A percentile compares a stretch with the other conserved stretches of the same genome.
Evolutionary conservation across 495 filamentous ascomycete species (phyloP).

Genomic region (Daldinia caldariorum): DNA sequence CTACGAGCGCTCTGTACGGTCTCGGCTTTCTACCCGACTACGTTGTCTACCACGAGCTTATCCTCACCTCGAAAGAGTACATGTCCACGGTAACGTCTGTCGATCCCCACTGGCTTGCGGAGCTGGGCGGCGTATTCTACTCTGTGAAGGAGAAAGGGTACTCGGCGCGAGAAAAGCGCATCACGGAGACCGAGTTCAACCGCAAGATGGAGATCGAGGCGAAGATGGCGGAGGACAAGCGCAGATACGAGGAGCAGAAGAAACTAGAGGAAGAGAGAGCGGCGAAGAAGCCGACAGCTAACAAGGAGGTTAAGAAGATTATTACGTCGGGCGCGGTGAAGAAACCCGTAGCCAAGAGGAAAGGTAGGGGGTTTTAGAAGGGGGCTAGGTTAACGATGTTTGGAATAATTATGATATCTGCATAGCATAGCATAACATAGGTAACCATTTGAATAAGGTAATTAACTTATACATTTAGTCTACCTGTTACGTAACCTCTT

Average conservation of each 20-base stretch:
- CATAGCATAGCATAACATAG: neutral
- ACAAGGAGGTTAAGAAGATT: constrained; percentile 61
- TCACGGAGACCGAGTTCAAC: constrained; percentile 95
- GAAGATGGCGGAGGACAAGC: constrained; percentile 89
- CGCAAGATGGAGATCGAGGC: constrained; percentile 94
- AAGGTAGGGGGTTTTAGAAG: constrained; percentile 63
- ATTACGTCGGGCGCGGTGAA: constrained; percentile 66
- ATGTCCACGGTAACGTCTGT: constrained; percentile 98
- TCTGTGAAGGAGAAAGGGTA: constrained; percentile 98
- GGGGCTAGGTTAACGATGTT: constrained; percentile 4
- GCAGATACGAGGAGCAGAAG: constrained; percentile 70
- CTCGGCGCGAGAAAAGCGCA: constrained; percentile 84
- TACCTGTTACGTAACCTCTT: neutral
- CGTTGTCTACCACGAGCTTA: constrained; percentile 98
- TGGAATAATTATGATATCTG: constrained; percentile 23
- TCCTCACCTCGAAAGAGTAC: constrained; percentile 96
- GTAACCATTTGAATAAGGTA: neutral
- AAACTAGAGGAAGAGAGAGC: constrained; percentile 57
- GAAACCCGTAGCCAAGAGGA: constrained; percentile 67
- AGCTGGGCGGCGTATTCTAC: constrained; percentile 98
- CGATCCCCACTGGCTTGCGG: constrained; percentile 97
- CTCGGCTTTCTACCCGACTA: constrained; percentile 95
- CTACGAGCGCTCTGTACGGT: constrained; percentile 91
- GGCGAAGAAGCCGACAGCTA: constrained; percentile 57
- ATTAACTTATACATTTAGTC: neutral